These are phyloP conservation scores for Handroanthus guayacan DNA, from an alignment of 257 asterid genomes.

Conservation along the genomic window DNA sequence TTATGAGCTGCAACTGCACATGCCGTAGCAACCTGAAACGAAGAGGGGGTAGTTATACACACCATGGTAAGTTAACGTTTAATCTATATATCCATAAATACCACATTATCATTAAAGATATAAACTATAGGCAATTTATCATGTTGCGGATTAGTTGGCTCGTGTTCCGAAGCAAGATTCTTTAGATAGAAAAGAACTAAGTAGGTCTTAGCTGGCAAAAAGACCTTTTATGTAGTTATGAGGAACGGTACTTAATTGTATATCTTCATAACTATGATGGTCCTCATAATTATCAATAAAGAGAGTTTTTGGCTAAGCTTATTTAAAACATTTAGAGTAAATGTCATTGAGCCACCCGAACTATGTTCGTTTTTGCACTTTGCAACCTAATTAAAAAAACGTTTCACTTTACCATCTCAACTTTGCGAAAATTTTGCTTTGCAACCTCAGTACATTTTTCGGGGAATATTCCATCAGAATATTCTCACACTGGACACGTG, in stretches of 20 bases:
- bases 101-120: background rate
- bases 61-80: background rate
- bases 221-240: too few relatives aligned
- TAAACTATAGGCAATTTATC: background rate
- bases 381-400: too few relatives aligned
- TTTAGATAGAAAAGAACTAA: background rate
- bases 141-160: background rate
- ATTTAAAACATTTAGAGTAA: too few relatives aligned
- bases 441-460: too few relatives aligned
- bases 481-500: too few relatives aligned
- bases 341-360: too few relatives aligned
- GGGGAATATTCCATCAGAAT: too few relatives aligned
- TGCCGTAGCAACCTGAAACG: conserved; percentile 64
- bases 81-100: background rate
- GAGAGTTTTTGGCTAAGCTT: background rate
- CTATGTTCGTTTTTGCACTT: too few relatives aligned
- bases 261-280: background rate
- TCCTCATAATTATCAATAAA: background rate
- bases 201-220: background rate
- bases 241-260: background rate
- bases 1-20: conserved; percentile 85
- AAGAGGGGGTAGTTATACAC: background rate
- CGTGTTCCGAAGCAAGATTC: background rate
- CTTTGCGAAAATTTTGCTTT: too few relatives aligned
- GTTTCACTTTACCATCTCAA: too few relatives aligned